A percentile compares a stretch with the other conserved stretches of the same genome.
Conservation (phyloP, 2,329 filamentous ascomycete genomes). For the Lachnellula occidentalis region DNA sequence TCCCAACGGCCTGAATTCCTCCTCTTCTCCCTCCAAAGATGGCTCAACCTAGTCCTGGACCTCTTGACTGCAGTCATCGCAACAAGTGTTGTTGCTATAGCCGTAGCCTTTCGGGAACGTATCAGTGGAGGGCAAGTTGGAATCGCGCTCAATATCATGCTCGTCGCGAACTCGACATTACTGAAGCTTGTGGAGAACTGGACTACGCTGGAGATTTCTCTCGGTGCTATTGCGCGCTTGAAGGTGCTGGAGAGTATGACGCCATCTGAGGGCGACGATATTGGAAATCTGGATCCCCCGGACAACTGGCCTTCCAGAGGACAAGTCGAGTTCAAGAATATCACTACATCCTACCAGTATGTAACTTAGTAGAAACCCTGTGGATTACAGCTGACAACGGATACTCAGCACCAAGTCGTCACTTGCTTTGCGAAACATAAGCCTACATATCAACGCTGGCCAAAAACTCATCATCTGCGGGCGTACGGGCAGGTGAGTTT, state of each 20-base stretch:
- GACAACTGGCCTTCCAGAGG: slow-evolving; percentile 33
- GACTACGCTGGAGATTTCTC: slow-evolving; percentile 52
- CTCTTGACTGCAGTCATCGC: slow-evolving; percentile 13
- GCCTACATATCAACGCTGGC: slow-evolving; percentile 41
- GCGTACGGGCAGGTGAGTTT: slow-evolving; percentile 41
- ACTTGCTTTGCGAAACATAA: slow-evolving; percentile 30
- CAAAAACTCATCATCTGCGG: slow-evolving; percentile 49
- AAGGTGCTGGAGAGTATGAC: slow-evolving; percentile 44
- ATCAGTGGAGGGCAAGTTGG: slow-evolving; percentile 21
- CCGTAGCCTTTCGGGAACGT: slow-evolving; percentile 9
- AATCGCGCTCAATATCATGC: slow-evolving; percentile 24
- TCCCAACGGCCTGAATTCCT: slow-evolving; percentile 54
- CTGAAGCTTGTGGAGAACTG: slow-evolving; percentile 37
- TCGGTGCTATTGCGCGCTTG: slow-evolving; percentile 51
- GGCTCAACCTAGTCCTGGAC: slow-evolving; percentile 45
- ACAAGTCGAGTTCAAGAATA: slow-evolving; percentile 28
- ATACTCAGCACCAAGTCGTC: slow-evolving; percentile 25
- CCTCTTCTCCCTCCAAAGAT: slow-evolving; percentile 49
- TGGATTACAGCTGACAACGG: slow-evolving; percentile 35
- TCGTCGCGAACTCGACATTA: slow-evolving; percentile 19
- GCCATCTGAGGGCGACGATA: slow-evolving; percentile 30
- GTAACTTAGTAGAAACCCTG: slow-evolving; percentile 25
- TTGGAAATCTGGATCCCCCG: slow-evolving; percentile 4
- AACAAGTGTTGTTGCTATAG: slow-evolving; percentile 14
- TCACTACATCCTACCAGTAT: slow-evolving; percentile 30